These are phyloP conservation scores for Xylaria sp. DNA, from an alignment of 495 filamentous ascomycete species.

Conservation along the genomic window DNA sequence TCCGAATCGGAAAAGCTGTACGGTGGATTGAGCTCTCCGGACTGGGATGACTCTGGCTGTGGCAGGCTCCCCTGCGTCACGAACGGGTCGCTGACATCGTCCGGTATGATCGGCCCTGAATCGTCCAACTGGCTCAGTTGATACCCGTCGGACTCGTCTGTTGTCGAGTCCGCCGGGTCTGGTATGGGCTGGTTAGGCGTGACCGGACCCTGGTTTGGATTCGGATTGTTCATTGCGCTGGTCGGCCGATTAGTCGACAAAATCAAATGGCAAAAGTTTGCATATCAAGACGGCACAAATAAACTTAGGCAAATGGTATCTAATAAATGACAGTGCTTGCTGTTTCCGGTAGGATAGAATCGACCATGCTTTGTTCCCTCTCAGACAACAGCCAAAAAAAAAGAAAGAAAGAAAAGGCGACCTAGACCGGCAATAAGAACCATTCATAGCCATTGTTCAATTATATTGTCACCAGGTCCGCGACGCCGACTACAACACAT, in stretches of 20 bases:
- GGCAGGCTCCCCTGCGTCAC: no score
- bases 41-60: no score
- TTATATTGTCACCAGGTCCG: not conserved
- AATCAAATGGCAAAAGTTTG: not conserved
- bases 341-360: conserved; percentile 11
- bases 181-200: no score
- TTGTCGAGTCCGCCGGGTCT: no score
- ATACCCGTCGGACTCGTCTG: no score
- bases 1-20: no score
- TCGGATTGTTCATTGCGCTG: not conserved
- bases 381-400: not conserved
- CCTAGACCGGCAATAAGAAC: not conserved
- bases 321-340: not conserved
- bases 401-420: not conserved
- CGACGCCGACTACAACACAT: no score
- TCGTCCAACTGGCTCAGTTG: no score
- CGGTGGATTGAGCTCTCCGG: no score
- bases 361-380: not conserved
- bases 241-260: not conserved
- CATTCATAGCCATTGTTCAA: not conserved
- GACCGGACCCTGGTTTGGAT: no score
- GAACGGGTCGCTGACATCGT: no score
- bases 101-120: no score
- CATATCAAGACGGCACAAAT: not conserved
- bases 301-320: not conserved